Evolutionary conservation across 495 filamentous ascomycete species (phyloP).

Genomic region (Daldinia caldariorum): DNA sequence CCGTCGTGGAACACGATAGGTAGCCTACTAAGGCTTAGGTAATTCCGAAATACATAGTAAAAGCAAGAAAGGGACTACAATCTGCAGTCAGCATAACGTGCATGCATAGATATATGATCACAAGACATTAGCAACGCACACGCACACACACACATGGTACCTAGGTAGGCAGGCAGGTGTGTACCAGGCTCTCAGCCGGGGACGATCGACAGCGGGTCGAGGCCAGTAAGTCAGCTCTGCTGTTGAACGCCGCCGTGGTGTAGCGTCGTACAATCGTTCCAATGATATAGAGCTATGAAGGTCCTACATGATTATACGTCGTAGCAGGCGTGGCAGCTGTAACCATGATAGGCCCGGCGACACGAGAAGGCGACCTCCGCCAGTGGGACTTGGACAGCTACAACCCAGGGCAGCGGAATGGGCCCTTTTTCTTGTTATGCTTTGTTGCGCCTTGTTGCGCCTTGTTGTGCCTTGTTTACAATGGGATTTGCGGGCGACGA

Average conservation of each 20-base stretch:
- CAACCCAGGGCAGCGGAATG: background rate
- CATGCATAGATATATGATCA: conserved; percentile 43
- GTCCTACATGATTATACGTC: conserved; percentile 12
- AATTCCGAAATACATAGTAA: conserved; percentile 15
- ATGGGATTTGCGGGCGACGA: background rate
- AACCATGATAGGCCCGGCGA: conserved; percentile 23
- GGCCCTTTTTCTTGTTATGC: background rate
- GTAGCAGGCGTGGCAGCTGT: conserved; percentile 2
- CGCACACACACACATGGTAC: no score
- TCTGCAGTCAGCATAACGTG: conserved; percentile 43
- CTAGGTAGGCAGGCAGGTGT: no score
- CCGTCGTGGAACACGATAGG: conserved; percentile 9
- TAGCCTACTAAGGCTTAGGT: conserved; percentile 26
- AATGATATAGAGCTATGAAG: conserved; percentile 15
- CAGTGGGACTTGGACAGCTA: conserved; percentile 23
- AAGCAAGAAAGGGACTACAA: background rate
- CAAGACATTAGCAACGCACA: conserved; percentile 6
- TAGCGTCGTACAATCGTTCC: conserved; percentile 30
- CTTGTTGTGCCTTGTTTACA: background rate
- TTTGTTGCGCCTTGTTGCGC: no score
- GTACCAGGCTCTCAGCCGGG: conserved; percentile 11
- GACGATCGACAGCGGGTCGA: conserved; percentile 11
- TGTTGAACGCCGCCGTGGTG: conserved; percentile 15
- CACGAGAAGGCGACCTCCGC: conserved; percentile 35
- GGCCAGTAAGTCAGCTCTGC: conserved; percentile 16